phyloP scores from a whole-genome alignment of 2,329 filamentous ascomycete genomes.

The Mariannaea sp. region DNA sequence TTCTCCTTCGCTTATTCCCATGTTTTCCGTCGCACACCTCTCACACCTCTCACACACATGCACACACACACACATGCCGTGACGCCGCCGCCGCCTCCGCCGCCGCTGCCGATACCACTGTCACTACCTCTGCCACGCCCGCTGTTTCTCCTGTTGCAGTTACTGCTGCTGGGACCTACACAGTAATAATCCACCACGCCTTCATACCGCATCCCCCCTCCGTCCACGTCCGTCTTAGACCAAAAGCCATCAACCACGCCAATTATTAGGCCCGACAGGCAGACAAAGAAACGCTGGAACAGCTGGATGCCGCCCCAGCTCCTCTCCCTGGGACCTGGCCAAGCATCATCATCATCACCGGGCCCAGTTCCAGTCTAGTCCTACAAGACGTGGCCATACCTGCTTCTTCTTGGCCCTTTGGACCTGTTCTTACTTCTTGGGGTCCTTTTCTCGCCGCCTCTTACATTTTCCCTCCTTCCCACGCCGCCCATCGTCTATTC shows the following conservation, averaged over 20 bases:
- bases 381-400: slow-evolving; percentile 36
- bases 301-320: slow-evolving; percentile 32
- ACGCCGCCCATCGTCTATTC: slow-evolving; percentile 1
- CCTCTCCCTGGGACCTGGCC: slow-evolving; percentile 35
- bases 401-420: slow-evolving; percentile 19
- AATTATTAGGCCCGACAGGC: slow-evolving; percentile 19
- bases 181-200: not conserved
- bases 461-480: slow-evolving; percentile 8
- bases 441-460: slow-evolving; percentile 3
- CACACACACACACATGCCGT: slow-evolving; percentile 7
- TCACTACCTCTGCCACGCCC: too few relatives aligned
- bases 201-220: not conserved
- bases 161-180: slow-evolving; percentile 6
- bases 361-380: slow-evolving; percentile 27
- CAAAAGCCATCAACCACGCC: slow-evolving; percentile 10
- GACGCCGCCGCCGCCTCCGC: too few relatives aligned
- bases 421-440: slow-evolving; percentile 22
- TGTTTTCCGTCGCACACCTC: not conserved
- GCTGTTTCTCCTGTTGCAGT: too few relatives aligned
- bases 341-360: slow-evolving; percentile 34
- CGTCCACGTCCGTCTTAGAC: slow-evolving; percentile 11
- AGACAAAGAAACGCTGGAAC: slow-evolving; percentile 30
- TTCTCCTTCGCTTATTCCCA: too few relatives aligned
- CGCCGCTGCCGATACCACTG: too few relatives aligned
- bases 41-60: slow-evolving; percentile 14